Evolutionary conservation across 169 alveolate species (phyloP).

Genomic region (Prorocentrum cordatum): DNA sequence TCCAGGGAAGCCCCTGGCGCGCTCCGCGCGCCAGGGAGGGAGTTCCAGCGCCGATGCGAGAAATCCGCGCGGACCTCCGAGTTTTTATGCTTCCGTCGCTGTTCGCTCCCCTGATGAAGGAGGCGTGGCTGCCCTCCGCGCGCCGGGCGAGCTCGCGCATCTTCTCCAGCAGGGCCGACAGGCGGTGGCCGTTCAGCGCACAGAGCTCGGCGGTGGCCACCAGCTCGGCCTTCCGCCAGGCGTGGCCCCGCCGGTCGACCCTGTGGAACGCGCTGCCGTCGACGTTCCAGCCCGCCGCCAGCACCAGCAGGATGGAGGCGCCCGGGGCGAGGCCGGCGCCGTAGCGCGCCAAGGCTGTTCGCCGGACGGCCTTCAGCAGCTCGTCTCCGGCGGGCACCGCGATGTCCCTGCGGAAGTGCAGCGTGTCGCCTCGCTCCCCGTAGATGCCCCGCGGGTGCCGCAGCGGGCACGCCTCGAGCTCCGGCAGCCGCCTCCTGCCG

Average conservation of each 20-base stretch:
- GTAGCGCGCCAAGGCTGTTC: not conserved
- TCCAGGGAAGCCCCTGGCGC: no score
- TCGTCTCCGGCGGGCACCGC: slow-evolving; percentile 55
- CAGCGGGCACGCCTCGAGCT: slow-evolving; percentile 16
- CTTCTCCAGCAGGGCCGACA: no score
- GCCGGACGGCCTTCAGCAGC: slow-evolving; percentile 18
- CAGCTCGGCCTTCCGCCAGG: slow-evolving; percentile 54
- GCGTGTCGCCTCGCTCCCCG: not conserved
- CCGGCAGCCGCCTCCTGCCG: not conserved
- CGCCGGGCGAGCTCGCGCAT: no score
- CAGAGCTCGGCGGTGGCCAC: slow-evolving; percentile 51
- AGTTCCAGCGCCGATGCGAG: no score
- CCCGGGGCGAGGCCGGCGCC: not conserved
- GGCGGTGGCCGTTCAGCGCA: slow-evolving; percentile 26
- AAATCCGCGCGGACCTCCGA: no score
- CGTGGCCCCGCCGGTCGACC: slow-evolving; percentile 23
- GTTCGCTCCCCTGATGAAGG: no score
- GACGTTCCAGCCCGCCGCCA: slow-evolving; percentile 56
- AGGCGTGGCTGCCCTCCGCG: no score
- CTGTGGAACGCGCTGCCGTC: not conserved
- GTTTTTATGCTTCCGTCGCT: no score
- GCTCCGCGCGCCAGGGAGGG: no score
- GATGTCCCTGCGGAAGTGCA: not conserved
- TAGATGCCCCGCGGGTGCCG: slow-evolving; percentile 40
- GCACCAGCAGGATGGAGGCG: slow-evolving; percentile 1